phyloP scores from a whole-genome alignment of 768 basidiomycete genomes.

The Asterophora lycoperdoides region DNA sequence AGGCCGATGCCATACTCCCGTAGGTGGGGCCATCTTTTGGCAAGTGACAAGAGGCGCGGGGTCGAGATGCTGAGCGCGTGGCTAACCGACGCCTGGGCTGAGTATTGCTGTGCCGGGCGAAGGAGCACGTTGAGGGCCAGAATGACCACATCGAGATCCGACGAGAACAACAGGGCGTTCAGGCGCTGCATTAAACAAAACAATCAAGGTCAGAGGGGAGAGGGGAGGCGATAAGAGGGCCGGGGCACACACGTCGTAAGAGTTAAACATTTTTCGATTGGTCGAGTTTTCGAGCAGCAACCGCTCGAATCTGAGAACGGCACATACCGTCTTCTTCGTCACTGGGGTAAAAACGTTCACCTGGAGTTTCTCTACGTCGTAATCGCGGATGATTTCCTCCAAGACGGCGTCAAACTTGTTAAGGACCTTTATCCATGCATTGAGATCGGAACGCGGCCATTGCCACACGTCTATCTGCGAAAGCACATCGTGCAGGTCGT shows the following conservation, averaged over 20 bases:
- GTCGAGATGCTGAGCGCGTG: slow-evolving; percentile 80
- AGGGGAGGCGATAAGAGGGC: slow-evolving; percentile 7
- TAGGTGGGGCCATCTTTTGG: slow-evolving; percentile 79
- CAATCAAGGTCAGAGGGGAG: slow-evolving; percentile 1
- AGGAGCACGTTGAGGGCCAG: slow-evolving; percentile 80
- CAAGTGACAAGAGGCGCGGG: slow-evolving; percentile 75
- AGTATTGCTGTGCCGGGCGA: slow-evolving; percentile 94
- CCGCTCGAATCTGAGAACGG: slow-evolving; percentile 85
- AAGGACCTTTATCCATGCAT: slow-evolving; percentile 93
- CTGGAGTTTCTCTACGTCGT: slow-evolving; percentile 84
- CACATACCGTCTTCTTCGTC: slow-evolving; percentile 70
- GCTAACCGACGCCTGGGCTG: slow-evolving; percentile 79
- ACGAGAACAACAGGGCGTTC: slow-evolving; percentile 81
- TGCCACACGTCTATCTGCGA: slow-evolving; percentile 76
- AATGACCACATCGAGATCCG: slow-evolving; percentile 85
- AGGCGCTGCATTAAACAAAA: slow-evolving; percentile 57
- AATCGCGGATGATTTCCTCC: slow-evolving; percentile 76
- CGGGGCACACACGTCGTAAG: slow-evolving; percentile 79
- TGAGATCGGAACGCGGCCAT: slow-evolving; percentile 95
- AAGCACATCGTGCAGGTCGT: slow-evolving; percentile 68
- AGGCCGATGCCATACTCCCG: slow-evolving; percentile 79
- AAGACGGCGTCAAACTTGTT: slow-evolving; percentile 93
- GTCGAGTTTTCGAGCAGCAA: slow-evolving; percentile 95
- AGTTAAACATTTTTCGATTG: slow-evolving; percentile 92
- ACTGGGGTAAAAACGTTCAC: slow-evolving; percentile 69